These are phyloP conservation scores for Irpex sp. DNA, from an alignment of 1,284 basidiomycete species.

Conservation along the genomic window DNA sequence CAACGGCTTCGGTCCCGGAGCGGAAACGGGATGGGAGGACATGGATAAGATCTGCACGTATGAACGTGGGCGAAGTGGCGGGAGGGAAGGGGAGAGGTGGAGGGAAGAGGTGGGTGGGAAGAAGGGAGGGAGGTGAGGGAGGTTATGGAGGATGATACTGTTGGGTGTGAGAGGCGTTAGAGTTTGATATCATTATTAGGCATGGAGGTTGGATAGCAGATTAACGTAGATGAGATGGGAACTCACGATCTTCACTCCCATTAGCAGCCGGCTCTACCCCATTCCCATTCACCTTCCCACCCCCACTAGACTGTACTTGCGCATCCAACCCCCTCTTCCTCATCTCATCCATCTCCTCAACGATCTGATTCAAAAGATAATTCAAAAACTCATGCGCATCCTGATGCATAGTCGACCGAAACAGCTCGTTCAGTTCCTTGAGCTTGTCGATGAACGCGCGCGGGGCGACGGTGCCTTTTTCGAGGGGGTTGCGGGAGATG, in stretches of 20 bases:
- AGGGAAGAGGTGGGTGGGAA: conserved; percentile 18
- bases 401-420: conserved; percentile 86
- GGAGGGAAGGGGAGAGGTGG: no score
- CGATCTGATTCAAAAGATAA: conserved; percentile 88
- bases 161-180: background rate
- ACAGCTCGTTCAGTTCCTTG: conserved; percentile 84
- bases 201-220: no score
- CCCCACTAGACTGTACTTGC: conserved; percentile 6
- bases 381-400: conserved; percentile 98
- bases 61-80: no score
- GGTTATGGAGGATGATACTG: conserved; percentile 55
- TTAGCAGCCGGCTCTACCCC: no score
- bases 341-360: conserved; percentile 87
- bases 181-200: background rate
- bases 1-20: no score
- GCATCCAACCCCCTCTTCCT: conserved; percentile 37
- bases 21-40: no score
- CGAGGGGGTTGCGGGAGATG: conserved; percentile 70
- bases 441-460: conserved; percentile 89
- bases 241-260: conserved; percentile 30
- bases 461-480: conserved; percentile 84
- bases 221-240: no score
- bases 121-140: conserved; percentile 38
- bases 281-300: background rate
- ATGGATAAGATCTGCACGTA: no score